Base-by-base conservation (phyloP, 2,329 filamentous ascomycete species). In the Leptographium galeiforme region DNA sequence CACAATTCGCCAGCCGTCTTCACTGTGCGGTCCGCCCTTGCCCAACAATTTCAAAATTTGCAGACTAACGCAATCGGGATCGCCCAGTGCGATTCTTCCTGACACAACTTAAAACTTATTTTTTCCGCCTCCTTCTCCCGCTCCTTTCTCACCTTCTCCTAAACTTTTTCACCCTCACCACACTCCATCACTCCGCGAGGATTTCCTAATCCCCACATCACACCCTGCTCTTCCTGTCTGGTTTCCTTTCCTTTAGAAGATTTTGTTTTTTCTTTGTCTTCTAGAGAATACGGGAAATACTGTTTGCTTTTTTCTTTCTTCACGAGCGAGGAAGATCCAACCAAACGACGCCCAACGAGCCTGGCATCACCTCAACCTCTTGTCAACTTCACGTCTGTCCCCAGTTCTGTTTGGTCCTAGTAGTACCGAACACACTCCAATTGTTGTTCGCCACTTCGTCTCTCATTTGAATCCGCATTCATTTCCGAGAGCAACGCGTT, bases 211-310 rank as follows among this genome's bases (percentile, higher is more conserved):
- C 46, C 49, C 43, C 59, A 45, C 52, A 34, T 25, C 32, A 46
- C 36, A 57, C 36, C 39, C 41, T 59, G 51, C 53, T 54, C 57
- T 57, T 60, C 62, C 62, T 61, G 61, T 67, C 61, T 61, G 60
- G 64, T 66, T 56, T 53, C 57, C 59, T 61, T 64, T 66, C 64
- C 68, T 72, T 71, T 68, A 64, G 67, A 73, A 72, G 70, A 68
- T 63, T 64, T 60, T 60, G 61, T 63, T 64, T 65, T 66, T 61
- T 60, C 62, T 64, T 64, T 64, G 65, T 67, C 63, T 70, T 70
- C 63, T 62, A 66, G 66, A 71, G 71, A 63, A 68, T 65, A 60
- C 65, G 65, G 67, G 62, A 66, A 61, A 63, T 57, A 54, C 60
- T 59, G 60, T 46, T 54, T 43, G 18, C 46, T 43, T 44, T 55